Evolutionary conservation across 768 basidiomycete genomes (phyloP).

Genomic region (Leccinum imitatum): DNA sequence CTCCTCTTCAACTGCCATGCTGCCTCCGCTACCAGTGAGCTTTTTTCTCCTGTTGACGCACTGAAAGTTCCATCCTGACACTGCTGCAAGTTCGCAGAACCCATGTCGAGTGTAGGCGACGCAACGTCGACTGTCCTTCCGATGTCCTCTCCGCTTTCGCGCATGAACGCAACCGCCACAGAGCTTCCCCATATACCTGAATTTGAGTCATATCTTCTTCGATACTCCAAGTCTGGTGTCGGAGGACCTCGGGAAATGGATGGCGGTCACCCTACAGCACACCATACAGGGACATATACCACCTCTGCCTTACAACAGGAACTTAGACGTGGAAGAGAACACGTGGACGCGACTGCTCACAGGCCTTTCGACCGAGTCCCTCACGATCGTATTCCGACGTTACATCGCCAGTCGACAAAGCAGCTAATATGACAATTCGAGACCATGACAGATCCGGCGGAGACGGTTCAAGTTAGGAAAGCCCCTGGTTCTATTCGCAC

Average conservation of each 20-base stretch:
- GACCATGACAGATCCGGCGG: conserved; percentile 17
- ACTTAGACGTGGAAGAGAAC: neutral
- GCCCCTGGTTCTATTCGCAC: no score
- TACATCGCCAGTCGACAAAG: no score
- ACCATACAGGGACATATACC: neutral
- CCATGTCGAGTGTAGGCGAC: conserved; percentile 21
- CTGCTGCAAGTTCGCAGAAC: neutral
- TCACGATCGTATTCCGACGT: no score
- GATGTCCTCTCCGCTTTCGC: conserved; percentile 15
- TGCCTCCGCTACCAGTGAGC: conserved; percentile 3
- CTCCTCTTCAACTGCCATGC: neutral
- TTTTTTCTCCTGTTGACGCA: neutral
- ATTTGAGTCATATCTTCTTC: conserved; percentile 3
- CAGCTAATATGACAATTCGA: no score
- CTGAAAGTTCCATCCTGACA: neutral
- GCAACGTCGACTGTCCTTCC: conserved; percentile 13
- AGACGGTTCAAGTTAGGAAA: no score
- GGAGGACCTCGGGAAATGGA: conserved; percentile 24
- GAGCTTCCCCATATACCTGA: conserved; percentile 1
- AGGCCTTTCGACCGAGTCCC: conserved; percentile 2
- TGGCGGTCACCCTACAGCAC: neutral
- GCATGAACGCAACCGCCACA: conserved; percentile 6
- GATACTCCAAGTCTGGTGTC: conserved; percentile 12
- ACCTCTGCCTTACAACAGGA: neutral
- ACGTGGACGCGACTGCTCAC: neutral